Evolutionary conservation across 768 basidiomycete genomes (phyloP).

Genomic region (Mycena olivaceomarginata): DNA sequence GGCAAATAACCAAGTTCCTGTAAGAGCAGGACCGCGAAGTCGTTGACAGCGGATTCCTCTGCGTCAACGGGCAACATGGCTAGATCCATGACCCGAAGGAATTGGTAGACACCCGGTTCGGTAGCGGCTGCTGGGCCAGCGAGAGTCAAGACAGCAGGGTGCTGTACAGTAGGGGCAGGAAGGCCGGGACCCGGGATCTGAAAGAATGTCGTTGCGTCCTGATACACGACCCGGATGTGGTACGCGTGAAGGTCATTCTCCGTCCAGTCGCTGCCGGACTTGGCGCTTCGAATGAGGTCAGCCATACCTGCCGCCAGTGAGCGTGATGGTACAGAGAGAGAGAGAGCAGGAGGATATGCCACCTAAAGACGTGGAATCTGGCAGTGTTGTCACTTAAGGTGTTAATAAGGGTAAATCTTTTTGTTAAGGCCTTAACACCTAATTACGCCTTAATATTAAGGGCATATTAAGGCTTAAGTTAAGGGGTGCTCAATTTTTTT

Average conservation of each 20-base stretch:
- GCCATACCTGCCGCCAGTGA: constrained; percentile 10
- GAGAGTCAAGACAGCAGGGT: constrained; percentile 20
- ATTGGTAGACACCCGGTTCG: constrained; percentile 38
- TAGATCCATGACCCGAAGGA: constrained; percentile 46
- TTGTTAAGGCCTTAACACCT: too few relatives aligned
- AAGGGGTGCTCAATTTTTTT: too few relatives aligned
- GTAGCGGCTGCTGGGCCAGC: not conserved
- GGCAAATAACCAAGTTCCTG: constrained; percentile 46
- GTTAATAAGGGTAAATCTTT: too few relatives aligned
- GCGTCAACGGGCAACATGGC: constrained; percentile 42
- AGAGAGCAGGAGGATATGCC: not conserved
- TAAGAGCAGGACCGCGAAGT: constrained; percentile 57
- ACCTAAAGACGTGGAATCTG: not conserved
- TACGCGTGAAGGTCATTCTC: constrained; percentile 50
- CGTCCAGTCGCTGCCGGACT: constrained; percentile 30
- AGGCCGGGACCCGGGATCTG: constrained; percentile 35
- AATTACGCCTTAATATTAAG: too few relatives aligned
- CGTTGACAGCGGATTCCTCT: constrained; percentile 57
- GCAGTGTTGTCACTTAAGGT: too few relatives aligned
- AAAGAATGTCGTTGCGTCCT: constrained; percentile 52
- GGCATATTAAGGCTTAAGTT: too few relatives aligned
- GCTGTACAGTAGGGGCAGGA: constrained; percentile 44
- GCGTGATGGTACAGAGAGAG: not conserved
- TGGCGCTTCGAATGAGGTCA: constrained; percentile 1
- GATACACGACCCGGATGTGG: constrained; percentile 47